Base-by-base conservation (phyloP, 805 yeast genomes). In the Candida andamanensis region DNA sequence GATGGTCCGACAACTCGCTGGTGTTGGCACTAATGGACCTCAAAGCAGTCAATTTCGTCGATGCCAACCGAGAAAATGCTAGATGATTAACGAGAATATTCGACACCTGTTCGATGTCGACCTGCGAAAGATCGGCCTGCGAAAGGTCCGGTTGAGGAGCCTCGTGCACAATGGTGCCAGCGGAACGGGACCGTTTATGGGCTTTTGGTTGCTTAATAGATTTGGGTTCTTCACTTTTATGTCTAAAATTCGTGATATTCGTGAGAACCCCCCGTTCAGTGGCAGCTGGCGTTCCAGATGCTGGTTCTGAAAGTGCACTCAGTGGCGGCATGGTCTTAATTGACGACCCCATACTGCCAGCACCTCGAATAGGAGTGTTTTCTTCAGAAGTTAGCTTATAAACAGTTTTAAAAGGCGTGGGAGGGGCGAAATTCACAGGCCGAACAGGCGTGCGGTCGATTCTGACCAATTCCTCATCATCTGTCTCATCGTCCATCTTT, bases 1-100 rank as follows among this genome's bases (percentile, higher is more conserved):
- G 65, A 18, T 61, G 55, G 21, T 67, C 58, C 4, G 70, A 45
- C 26, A 81, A 49, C 5, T 58, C 53, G 5, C 73, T 62, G 4
- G 80, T 74, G 6, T 60, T 63, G 1, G 72, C 73, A 50, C 78
- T 75, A 15, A 85, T 78, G n/a, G 74, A 64, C 30, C 70, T 74
- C 35, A 90, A 62, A 26, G 72, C 71, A 6, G 83, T 70, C n/a
- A 90, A 67, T 5, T 97, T 97, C 0, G 95, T 85, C 24, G 92
- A 89, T 15, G 87, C 75, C 15, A 86, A 69, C 36, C 95, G 73
- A 4, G 97, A 84, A 58, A 84, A 92, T 11, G 97, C 97, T 37
- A 90, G 66, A 54, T 85, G 92, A 51, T 92, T 92, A 28, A 78
- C 71, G 29, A 87, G 62, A 8, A 85, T 70, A 52, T 81, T 80